phyloP scores from a whole-genome alignment of 768 basidiomycete species.

The Trametes cinnabarina region DNA sequence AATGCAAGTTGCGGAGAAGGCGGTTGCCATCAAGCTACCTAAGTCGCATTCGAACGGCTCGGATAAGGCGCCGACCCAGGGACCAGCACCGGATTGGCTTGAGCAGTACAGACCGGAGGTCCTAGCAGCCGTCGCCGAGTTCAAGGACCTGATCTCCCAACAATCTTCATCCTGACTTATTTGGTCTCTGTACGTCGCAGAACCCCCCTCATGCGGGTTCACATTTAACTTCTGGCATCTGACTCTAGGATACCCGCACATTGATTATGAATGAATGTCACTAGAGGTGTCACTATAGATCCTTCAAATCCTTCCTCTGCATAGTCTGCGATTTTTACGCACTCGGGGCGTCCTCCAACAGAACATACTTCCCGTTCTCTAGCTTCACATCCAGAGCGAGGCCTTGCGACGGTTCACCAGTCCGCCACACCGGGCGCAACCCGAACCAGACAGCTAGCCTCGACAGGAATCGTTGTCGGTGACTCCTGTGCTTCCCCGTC shows the following conservation, averaged over 20 bases:
- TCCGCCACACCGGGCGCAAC: conserved; percentile 59
- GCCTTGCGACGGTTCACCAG: conserved; percentile 49
- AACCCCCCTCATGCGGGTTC: too few species aligned
- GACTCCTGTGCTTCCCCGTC: conserved; percentile 33
- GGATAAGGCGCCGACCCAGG: conserved; percentile 17
- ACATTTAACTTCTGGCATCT: too few species aligned
- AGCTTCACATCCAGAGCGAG: conserved; percentile 59
- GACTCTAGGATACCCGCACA: background rate
- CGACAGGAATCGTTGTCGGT: conserved; percentile 40
- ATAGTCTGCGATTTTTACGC: background rate
- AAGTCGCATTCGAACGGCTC: conserved; percentile 12
- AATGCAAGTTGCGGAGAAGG: conserved; percentile 21
- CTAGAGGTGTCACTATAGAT: background rate
- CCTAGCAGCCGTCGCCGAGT: conserved; percentile 17
- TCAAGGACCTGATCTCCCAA: conserved; percentile 10
- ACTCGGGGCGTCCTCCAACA: conserved; percentile 30
- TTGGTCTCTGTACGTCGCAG: too few species aligned
- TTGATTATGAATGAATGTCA: background rate
- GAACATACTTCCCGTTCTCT: conserved; percentile 57
- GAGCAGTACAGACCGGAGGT: conserved; percentile 14
- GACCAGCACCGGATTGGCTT: conserved; percentile 23
- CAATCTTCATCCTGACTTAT: background rate
- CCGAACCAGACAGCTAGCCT: conserved; percentile 72
- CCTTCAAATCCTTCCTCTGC: background rate
- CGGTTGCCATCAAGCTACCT: conserved; percentile 21